phyloP scores from a whole-genome alignment of 257 asterid genomes.

The Gynochthodes officinalis region DNA sequence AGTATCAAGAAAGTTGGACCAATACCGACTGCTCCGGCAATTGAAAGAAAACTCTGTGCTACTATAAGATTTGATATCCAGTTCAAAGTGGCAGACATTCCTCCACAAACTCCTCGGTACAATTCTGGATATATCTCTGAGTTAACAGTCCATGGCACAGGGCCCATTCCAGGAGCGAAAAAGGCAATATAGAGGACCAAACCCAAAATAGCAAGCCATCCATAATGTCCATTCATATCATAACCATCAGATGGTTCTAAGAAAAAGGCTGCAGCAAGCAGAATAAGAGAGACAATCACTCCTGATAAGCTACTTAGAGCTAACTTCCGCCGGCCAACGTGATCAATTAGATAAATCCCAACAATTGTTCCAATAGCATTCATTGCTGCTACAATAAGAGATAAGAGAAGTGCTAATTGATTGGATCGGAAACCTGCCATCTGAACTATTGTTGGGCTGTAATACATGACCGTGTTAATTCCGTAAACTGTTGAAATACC shows the following conservation, averaged over 20 bases:
- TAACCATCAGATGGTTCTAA: conserved; percentile 36
- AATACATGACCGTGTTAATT: conserved; percentile 88
- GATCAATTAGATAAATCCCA: conserved; percentile 85
- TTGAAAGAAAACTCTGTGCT: conserved; percentile 72
- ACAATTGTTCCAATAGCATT: conserved; percentile 75
- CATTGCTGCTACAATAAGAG: conserved; percentile 66
- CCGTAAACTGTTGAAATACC: conserved; percentile 99
- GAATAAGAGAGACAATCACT: conserved; percentile 63
- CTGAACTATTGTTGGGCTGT: conserved; percentile 90
- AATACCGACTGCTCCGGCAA: conserved; percentile 57
- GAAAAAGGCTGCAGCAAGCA: conserved; percentile 57
- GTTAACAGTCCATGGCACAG: conserved; percentile 94
- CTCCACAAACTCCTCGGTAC: conserved; percentile 82
- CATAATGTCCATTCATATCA: conserved; percentile 35
- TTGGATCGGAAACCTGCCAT: conserved; percentile 94
- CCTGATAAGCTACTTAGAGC: conserved; percentile 78
- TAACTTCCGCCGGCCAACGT: conserved; percentile 66
- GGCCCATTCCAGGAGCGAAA: conserved; percentile 94
- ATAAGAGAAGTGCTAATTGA: conserved; percentile 74
- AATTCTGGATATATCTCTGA: conserved; percentile 86
- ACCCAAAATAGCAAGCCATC: conserved; percentile 81
- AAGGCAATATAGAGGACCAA: conserved; percentile 70
- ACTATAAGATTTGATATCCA: conserved; percentile 88
- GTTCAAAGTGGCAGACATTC: conserved; percentile 95
- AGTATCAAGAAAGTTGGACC: conserved; percentile 73